Evolutionary conservation across 257 asterid species (phyloP).

Genomic region (Jacaranda mimosifolia): DNA sequence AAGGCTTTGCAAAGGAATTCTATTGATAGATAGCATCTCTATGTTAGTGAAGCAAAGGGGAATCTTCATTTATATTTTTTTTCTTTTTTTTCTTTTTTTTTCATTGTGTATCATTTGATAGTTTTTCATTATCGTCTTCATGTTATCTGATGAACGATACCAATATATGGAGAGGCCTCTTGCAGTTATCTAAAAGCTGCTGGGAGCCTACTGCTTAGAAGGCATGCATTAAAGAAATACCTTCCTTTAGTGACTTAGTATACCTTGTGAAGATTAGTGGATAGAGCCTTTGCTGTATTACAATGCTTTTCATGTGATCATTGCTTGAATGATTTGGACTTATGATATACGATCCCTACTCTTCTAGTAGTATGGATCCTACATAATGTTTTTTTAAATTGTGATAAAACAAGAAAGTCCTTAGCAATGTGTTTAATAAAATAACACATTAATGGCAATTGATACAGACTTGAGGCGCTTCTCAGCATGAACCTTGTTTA

Average conservation of each 20-base stretch:
- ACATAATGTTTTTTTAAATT: not conserved
- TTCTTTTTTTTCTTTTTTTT: not conserved
- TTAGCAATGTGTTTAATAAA: too few species aligned
- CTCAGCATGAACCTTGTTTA: conserved; percentile 19
- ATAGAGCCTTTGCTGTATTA: not conserved
- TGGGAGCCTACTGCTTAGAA: not conserved
- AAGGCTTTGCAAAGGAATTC: too few species aligned
- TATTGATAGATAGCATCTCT: too few species aligned
- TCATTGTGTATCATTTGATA: too few species aligned
- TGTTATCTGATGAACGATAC: not conserved
- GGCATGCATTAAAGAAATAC: conserved; percentile 5
- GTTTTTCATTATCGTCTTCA: not conserved
- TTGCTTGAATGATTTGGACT: not conserved
- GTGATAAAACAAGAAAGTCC: not conserved
- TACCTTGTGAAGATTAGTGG: not conserved
- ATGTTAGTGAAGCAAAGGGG: too few species aligned
- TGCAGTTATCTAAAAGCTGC: not conserved
- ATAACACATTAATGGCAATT: not conserved
- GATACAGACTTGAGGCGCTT: conserved; percentile 1
- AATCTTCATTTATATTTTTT: not conserved
- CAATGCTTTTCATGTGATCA: not conserved
- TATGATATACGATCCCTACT: not conserved
- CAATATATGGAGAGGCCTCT: not conserved
- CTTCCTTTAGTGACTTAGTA: not conserved
- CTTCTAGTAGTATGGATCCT: not conserved